Percentiles rank a stretch among this genome's conserved stretches.
Conservation (phyloP, 768 basidiomycete genomes). For the Phylloporus arenicola region DNA sequence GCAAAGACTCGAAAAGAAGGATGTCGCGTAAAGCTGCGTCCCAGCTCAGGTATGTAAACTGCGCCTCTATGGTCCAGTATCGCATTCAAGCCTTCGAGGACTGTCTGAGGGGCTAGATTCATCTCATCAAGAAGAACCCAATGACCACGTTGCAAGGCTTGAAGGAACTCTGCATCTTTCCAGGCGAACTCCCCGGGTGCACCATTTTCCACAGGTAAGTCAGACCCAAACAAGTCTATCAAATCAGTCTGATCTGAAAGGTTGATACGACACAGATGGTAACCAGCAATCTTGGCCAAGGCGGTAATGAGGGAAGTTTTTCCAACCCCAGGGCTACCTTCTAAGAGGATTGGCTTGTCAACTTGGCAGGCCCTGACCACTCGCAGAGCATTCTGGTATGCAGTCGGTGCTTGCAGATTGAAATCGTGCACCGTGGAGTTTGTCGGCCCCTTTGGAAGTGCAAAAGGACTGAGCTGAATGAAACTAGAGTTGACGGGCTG, state of each 20-base stretch:
- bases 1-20: conserved; percentile 96
- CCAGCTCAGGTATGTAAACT: conserved; percentile 92
- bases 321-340: conserved; percentile 97
- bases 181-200: conserved; percentile 89
- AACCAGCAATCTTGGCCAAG: conserved; percentile 73
- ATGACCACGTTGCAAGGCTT: conserved; percentile 88
- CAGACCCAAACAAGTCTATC: conserved; percentile 92
- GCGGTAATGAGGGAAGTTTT: conserved; percentile 93
- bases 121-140: conserved; percentile 99
- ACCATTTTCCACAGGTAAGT: conserved; percentile 91
- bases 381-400: conserved; percentile 80
- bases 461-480: conserved; percentile 70
- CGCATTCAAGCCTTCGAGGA: conserved; percentile 95
- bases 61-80: conserved; percentile 92
- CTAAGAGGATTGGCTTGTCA: conserved; percentile 85
- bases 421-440: conserved; percentile 43
- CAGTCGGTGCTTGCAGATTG: conserved; percentile 85
- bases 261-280: conserved; percentile 87
- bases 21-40: conserved; percentile 81
- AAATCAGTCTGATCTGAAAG: conserved; percentile 97
- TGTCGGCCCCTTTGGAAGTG: conserved; percentile 54
- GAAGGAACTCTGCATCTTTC: conserved; percentile 95
- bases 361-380: conserved; percentile 88
- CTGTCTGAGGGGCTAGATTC: conserved; percentile 96
- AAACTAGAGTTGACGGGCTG: conserved; percentile 31